A percentile compares a stretch with the other conserved stretches of the same genome.
Evolutionary conservation across 257 asterid species (phyloP).

Genomic region (Rubia yunnanensis): DNA sequence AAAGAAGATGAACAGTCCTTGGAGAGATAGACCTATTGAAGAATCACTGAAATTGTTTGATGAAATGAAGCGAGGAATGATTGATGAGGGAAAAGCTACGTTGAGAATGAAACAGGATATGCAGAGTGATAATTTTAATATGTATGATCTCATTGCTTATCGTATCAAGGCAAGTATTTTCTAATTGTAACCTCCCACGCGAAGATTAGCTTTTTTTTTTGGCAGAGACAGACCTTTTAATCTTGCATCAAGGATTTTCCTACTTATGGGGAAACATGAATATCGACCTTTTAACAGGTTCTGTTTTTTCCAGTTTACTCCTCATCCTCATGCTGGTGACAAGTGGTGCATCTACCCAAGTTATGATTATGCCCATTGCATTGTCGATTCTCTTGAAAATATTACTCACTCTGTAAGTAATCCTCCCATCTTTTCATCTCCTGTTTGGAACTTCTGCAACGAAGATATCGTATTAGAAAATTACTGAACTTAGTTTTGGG

Average conservation of each 20-base stretch:
- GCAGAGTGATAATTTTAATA: slow-evolving; percentile 91
- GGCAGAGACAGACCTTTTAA: not conserved
- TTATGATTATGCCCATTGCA: slow-evolving; percentile 90
- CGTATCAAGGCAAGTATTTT: slow-evolving; percentile 69
- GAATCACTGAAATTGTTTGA: slow-evolving; percentile 77
- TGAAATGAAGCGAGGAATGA: slow-evolving; percentile 75
- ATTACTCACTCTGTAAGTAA: slow-evolving; percentile 83
- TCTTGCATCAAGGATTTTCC: not conserved
- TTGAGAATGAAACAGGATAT: slow-evolving; percentile 95
- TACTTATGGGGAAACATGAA: not conserved
- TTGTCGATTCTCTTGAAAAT: slow-evolving; percentile 92
- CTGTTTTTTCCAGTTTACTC: slow-evolving; percentile 59
- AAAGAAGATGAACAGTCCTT: slow-evolving; percentile 86
- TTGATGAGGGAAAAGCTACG: slow-evolving; percentile 91
- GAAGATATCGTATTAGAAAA: not conserved
- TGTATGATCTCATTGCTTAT: slow-evolving; percentile 94
- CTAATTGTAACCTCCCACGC: not conserved
- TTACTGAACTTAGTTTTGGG: not conserved
- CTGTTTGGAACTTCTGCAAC: not conserved
- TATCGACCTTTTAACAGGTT: slow-evolving; percentile 13
- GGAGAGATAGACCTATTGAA: slow-evolving; percentile 83
- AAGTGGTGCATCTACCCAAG: slow-evolving; percentile 99
- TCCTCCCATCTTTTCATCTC: slow-evolving; percentile 7
- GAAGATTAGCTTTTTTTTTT: not conserved
- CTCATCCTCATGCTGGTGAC: slow-evolving; percentile 99